Conservation (phyloP, 139 green algal genomes). For the Coelastrella sp. region DNA sequence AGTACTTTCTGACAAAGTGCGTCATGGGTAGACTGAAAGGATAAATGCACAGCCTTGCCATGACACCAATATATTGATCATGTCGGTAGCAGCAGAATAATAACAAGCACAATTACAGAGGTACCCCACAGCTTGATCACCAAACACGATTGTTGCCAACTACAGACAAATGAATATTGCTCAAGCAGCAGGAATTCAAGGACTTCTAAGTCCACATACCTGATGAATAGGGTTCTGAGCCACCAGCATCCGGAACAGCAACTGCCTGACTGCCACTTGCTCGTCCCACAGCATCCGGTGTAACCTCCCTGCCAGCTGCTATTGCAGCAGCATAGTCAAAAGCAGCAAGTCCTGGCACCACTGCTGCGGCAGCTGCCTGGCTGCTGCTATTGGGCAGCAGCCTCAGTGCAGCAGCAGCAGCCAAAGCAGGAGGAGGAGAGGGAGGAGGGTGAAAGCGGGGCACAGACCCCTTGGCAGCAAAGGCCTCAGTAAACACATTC, state of each 20-base stretch:
- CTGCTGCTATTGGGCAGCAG: not conserved
- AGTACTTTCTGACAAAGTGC: too few relatives aligned
- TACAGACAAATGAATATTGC: not conserved
- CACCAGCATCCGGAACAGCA: not conserved
- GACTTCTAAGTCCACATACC: not conserved
- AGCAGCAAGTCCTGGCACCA: not conserved
- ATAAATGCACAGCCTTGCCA: too few relatives aligned
- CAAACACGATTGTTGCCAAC: too few relatives aligned
- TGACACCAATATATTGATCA: too few relatives aligned
- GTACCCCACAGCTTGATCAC: not conserved
- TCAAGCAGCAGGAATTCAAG: not conserved
- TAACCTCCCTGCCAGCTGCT: not conserved
- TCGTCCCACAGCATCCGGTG: not conserved
- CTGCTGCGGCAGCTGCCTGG: not conserved
- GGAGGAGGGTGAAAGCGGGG: not conserved
- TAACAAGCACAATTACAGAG: too few relatives aligned
- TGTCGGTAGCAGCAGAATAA: not conserved
- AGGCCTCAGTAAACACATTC: constrained; percentile 11
- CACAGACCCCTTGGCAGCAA: not conserved
- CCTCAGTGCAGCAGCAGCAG: not conserved
- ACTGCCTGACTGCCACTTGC: not conserved
- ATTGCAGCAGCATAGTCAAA: not conserved
- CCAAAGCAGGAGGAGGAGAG: not conserved
- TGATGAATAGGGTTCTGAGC: not conserved
- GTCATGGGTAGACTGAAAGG: too few relatives aligned